phyloP scores from a whole-genome alignment of 2,329 filamentous ascomycete species.

The Aspergillus japonicus region DNA sequence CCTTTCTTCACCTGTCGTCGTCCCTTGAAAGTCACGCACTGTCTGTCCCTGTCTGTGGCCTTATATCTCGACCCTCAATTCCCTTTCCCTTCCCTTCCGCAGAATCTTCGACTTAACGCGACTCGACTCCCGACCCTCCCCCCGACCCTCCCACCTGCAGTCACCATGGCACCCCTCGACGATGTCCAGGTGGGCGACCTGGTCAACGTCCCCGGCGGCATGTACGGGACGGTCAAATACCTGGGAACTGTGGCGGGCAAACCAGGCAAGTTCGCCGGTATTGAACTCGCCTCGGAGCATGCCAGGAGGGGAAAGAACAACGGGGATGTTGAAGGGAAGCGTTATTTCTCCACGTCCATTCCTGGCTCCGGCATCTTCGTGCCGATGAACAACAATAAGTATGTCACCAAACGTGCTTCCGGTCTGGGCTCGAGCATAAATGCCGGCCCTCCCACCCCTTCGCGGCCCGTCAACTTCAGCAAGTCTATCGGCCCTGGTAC shows the following conservation, averaged over 20 bases:
- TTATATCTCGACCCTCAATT: slow-evolving; percentile 9
- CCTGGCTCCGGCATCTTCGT: slow-evolving; percentile 91
- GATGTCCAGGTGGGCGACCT: slow-evolving; percentile 73
- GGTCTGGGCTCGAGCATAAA: slow-evolving; percentile 25
- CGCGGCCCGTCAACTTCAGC: slow-evolving; percentile 75
- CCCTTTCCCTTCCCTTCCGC: slow-evolving; percentile 5
- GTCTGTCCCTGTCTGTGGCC: slow-evolving; percentile 12
- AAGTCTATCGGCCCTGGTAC: slow-evolving; percentile 76
- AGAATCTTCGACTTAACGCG: neutral
- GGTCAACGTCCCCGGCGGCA: slow-evolving; percentile 90
- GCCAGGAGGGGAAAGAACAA: slow-evolving; percentile 87
- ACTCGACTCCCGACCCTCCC: slow-evolving; percentile 1
- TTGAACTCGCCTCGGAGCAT: slow-evolving; percentile 81
- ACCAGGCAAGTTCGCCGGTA: slow-evolving; percentile 85
- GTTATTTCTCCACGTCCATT: slow-evolving; percentile 77
- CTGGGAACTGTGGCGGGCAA: slow-evolving; percentile 84
- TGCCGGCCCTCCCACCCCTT: slow-evolving; percentile 68
- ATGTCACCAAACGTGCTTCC: slow-evolving; percentile 59
- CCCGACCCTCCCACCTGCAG: slow-evolving; percentile 24
- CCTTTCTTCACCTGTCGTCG: slow-evolving; percentile 17
- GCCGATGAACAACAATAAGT: slow-evolving; percentile 72
- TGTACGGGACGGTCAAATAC: slow-evolving; percentile 87
- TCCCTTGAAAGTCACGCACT: slow-evolving; percentile 16
- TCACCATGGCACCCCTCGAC: slow-evolving; percentile 41
- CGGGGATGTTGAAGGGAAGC: slow-evolving; percentile 83